Evolutionary conservation across 2,329 filamentous ascomycete genomes (phyloP).

Genomic region (Reticulascus tulasneorum): DNA sequence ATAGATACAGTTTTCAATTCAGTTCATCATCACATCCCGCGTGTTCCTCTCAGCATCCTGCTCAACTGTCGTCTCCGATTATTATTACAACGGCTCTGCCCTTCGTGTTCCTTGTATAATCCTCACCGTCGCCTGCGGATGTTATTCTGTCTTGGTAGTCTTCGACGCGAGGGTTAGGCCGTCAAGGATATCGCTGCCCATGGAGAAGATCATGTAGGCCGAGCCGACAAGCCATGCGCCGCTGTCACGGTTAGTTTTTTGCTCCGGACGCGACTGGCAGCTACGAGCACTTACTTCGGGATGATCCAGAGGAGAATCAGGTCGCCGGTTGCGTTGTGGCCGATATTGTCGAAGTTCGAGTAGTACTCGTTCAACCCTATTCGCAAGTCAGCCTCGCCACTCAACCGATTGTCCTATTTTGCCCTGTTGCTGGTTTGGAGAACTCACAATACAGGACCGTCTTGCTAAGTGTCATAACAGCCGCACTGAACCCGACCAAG

Average conservation of each 20-base stretch:
- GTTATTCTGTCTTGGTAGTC: constrained; percentile 36
- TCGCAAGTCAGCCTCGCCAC: neutral
- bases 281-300: constrained; percentile 44
- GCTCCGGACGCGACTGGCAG: neutral
- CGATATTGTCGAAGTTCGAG: constrained; percentile 52
- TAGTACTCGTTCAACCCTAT: constrained; percentile 54
- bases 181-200: constrained; percentile 46
- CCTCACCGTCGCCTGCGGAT: neutral
- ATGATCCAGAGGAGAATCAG: constrained; percentile 54
- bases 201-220: constrained; percentile 44
- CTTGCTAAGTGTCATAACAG: constrained; percentile 60
- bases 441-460: constrained; percentile 56
- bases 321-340: constrained; percentile 44
- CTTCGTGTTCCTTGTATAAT: too few species aligned
- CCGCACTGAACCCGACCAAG: constrained; percentile 47
- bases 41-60: too few species aligned
- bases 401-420: neutral
- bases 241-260: constrained; percentile 26
- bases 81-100: too few species aligned
- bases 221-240: constrained; percentile 53
- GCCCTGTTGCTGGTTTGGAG: neutral
- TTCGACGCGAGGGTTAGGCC: constrained; percentile 36
- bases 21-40: neutral
- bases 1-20: too few species aligned
- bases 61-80: too few species aligned